These are phyloP conservation scores for Ilex asprella DNA, from an alignment of 257 asterid species.

Conservation along the genomic window DNA sequence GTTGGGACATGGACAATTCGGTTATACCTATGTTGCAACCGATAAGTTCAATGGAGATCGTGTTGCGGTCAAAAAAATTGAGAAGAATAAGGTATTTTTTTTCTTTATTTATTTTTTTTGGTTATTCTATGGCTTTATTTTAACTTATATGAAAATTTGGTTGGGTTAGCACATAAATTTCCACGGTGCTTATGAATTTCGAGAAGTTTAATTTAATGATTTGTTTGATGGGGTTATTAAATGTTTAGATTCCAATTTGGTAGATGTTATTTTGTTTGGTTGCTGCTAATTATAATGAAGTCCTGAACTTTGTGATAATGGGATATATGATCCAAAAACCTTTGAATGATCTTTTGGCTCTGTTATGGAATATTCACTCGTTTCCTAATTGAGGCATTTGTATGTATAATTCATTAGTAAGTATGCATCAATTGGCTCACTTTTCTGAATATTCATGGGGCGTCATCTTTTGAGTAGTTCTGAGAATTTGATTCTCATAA, in stretches of 20 bases:
- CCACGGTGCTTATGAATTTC: not conserved
- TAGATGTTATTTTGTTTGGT: constrained; percentile 3
- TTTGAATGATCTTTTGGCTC: not conserved
- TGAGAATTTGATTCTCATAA: not conserved
- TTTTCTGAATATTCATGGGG: not conserved
- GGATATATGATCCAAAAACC: not conserved
- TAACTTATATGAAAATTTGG: not conserved
- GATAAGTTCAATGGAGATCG: constrained; percentile 89
- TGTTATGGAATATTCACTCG: constrained; percentile 13
- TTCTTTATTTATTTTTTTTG: not conserved
- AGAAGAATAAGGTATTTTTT: constrained; percentile 71
- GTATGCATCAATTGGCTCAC: not conserved
- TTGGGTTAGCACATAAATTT: constrained; percentile 1
- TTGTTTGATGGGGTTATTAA: not conserved
- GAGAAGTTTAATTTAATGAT: not conserved
- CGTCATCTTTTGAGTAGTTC: not conserved
- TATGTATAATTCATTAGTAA: not conserved
- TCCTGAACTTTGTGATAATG: constrained; percentile 5
- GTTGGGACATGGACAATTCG: constrained; percentile 98
- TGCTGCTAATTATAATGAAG: constrained; percentile 3
- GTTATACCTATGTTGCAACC: constrained; percentile 87
- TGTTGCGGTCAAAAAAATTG: constrained; percentile 95
- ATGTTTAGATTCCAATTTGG: not conserved
- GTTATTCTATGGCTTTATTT: constrained; percentile 9
- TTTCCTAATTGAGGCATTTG: not conserved